Conservation (phyloP, 208 protist genomes). For the Strigomonas culicis region DNA sequence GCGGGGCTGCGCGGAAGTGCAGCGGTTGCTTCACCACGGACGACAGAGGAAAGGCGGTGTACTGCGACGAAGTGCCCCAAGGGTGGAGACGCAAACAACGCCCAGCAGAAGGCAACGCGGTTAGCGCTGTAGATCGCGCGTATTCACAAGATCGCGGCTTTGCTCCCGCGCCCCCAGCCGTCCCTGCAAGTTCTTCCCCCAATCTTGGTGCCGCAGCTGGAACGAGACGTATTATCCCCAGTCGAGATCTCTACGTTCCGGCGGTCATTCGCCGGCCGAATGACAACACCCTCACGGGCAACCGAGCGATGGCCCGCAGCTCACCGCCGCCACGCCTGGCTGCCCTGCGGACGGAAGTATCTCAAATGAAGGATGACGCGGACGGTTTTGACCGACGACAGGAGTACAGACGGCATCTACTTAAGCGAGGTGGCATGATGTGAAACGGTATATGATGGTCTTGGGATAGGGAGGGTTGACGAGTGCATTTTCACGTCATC, state of each 20-base stretch:
- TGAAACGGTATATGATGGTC: too few species aligned
- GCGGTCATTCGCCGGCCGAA: background rate
- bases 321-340: slow-evolving; percentile 23
- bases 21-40: slow-evolving; percentile 58
- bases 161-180: too few species aligned
- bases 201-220: too few species aligned
- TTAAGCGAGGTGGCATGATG: too few species aligned
- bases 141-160: too few species aligned
- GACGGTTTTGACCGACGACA: slow-evolving; percentile 32
- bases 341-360: slow-evolving; percentile 24
- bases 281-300: background rate
- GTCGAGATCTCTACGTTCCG: slow-evolving; percentile 12
- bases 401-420: too few species aligned
- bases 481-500: too few species aligned
- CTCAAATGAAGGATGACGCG: slow-evolving; percentile 46
- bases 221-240: slow-evolving; percentile 16
- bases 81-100: background rate
- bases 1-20: background rate
- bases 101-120: too few species aligned
- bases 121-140: too few species aligned
- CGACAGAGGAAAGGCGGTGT: slow-evolving; percentile 40
- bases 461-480: too few species aligned
- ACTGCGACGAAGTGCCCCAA: slow-evolving; percentile 12
- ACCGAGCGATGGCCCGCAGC: background rate
- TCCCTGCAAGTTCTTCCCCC: too few species aligned